Evolutionary conservation across 768 basidiomycete species (phyloP).

Genomic region (Leucocoprinus birnbaumii): DNA sequence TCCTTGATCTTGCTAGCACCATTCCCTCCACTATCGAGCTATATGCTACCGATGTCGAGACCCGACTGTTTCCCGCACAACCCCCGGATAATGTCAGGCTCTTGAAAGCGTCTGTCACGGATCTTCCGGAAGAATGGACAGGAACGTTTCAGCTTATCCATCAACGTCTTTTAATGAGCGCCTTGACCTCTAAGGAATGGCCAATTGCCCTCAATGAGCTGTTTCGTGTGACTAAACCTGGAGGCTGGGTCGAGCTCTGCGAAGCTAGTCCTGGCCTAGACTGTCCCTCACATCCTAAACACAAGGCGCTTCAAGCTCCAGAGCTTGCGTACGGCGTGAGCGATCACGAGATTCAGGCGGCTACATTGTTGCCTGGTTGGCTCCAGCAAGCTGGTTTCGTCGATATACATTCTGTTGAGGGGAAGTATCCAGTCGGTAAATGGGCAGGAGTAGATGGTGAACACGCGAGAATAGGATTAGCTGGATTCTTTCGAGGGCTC

Average conservation of each 20-base stretch:
- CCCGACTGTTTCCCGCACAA: slow-evolving; percentile 18
- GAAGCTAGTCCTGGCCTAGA: slow-evolving; percentile 10
- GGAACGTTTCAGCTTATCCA: slow-evolving; percentile 11
- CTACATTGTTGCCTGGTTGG: slow-evolving; percentile 14
- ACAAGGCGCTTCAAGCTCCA: slow-evolving; percentile 7
- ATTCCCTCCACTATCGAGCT: slow-evolving; percentile 12
- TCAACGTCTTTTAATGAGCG: slow-evolving; percentile 11
- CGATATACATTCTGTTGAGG: slow-evolving; percentile 9
- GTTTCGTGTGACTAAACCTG: slow-evolving; percentile 10
- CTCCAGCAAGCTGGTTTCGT: slow-evolving; percentile 1
- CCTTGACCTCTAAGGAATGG: slow-evolving; percentile 12
- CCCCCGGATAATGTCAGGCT: slow-evolving; percentile 11
- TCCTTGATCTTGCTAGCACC: slow-evolving; percentile 15
- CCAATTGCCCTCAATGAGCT: slow-evolving; percentile 6
- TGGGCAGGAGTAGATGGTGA: slow-evolving; percentile 16
- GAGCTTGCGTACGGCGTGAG: slow-evolving; percentile 8
- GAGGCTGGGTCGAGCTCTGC: slow-evolving; percentile 13
- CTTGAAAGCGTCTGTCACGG: slow-evolving; percentile 4
- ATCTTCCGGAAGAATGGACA: slow-evolving; percentile 11
- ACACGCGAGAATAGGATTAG: slow-evolving; percentile 1
- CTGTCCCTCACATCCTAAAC: slow-evolving; percentile 9
- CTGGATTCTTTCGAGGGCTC: slow-evolving; percentile 11
- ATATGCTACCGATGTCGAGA: slow-evolving; percentile 19
- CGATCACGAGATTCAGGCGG: slow-evolving; percentile 10
- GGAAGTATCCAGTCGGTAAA: slow-evolving; percentile 8